Percentiles rank a stretch among this genome's conserved stretches.
phyloP scores from a whole-genome alignment of 2,329 filamentous ascomycete species.

The Didymella exigua region DNA sequence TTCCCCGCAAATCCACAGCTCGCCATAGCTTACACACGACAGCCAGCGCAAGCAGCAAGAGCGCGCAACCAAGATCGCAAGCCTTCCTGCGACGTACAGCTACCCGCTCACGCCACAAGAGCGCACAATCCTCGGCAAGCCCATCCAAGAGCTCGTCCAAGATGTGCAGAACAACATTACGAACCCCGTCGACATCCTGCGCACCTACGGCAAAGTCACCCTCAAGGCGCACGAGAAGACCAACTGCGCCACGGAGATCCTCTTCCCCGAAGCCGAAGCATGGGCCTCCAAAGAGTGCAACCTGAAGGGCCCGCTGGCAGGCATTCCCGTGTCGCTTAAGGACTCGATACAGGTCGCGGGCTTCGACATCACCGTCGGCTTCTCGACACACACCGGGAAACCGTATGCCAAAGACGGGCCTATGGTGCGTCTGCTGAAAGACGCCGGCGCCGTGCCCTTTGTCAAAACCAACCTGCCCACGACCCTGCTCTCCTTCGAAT shows the following conservation, averaged over 20 bases:
- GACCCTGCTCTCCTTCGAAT: constrained; percentile 86
- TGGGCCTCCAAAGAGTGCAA: constrained; percentile 71
- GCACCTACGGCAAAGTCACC: constrained; percentile 84
- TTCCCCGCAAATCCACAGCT: constrained; percentile 5
- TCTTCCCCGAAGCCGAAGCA: constrained; percentile 76
- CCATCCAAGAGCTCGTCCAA: constrained; percentile 78
- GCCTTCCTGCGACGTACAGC: constrained; percentile 69
- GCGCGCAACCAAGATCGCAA: constrained; percentile 70
- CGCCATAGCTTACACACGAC: constrained; percentile 11
- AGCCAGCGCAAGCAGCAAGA: constrained; percentile 82
- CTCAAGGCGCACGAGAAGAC: constrained; percentile 83
- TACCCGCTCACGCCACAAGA: constrained; percentile 69
- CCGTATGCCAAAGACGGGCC: constrained; percentile 70
- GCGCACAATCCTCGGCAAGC: constrained; percentile 68
- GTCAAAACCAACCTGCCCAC: constrained; percentile 92
- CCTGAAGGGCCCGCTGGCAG: constrained; percentile 79
- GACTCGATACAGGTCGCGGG: constrained; percentile 77
- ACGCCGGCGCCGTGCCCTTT: constrained; percentile 86
- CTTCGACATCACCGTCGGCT: constrained; percentile 83
- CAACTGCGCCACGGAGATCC: constrained; percentile 87
- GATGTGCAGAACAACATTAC: constrained; percentile 74
- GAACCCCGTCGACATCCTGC: constrained; percentile 75
- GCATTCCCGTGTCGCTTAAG: constrained; percentile 85
- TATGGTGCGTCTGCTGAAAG: constrained; percentile 77
- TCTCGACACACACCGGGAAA: constrained; percentile 73